A percentile compares a stretch with the other conserved stretches of the same genome.
Evolutionary conservation across 345 rosid species (phyloP).

Genomic region (Acer saccharum): DNA sequence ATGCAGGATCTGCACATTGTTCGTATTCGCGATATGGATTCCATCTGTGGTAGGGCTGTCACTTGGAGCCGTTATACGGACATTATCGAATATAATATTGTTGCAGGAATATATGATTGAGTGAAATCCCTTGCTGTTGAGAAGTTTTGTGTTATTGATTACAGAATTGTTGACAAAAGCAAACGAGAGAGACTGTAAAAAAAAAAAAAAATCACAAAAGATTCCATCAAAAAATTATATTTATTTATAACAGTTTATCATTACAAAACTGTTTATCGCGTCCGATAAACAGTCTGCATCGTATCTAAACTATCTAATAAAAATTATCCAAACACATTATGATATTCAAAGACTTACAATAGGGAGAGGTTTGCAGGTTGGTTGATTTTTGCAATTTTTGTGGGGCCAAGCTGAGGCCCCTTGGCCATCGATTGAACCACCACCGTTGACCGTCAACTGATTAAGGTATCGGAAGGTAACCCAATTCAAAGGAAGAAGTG

Average conservation of each 20-base stretch:
- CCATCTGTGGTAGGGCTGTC: conserved; percentile 68
- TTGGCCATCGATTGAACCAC: conserved; percentile 36
- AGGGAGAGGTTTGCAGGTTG: conserved; percentile 4
- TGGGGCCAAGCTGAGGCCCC: conserved; percentile 33
- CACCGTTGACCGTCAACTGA: conserved; percentile 22
- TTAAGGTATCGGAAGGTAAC: conserved; percentile 20
- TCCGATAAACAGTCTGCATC: no score
- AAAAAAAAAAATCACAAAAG: no score
- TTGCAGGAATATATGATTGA: neutral
- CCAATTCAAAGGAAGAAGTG: conserved; percentile 15
- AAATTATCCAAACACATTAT: no score
- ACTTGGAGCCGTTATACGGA: conserved; percentile 41
- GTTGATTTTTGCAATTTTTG: conserved; percentile 18
- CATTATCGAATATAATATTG: neutral
- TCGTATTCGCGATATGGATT: conserved; percentile 45
- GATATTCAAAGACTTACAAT: conserved; percentile 16
- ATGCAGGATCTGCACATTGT: conserved; percentile 27
- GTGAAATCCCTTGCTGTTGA: no score
- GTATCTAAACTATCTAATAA: no score
- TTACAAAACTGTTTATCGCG: no score
- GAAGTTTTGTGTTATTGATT: neutral
- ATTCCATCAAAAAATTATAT: no score
- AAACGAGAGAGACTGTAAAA: no score
- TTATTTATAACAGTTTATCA: no score
- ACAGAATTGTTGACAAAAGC: no score